Evolutionary conservation across 2,329 filamentous ascomycete genomes (phyloP).

Genomic region (Paecilomyces formosus): DNA sequence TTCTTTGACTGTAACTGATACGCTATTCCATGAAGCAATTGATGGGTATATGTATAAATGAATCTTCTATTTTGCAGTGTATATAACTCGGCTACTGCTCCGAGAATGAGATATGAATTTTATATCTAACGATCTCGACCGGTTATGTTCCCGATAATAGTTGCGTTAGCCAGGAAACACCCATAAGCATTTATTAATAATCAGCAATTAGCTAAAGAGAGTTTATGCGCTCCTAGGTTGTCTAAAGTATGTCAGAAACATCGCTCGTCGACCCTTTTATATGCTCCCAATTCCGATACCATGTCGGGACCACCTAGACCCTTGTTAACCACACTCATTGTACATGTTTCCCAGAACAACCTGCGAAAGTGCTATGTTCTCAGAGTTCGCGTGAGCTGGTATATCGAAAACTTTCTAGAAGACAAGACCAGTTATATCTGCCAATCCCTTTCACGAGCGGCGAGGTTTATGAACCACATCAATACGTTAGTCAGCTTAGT

Average conservation of each 20-base stretch:
- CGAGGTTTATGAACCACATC: too few species aligned
- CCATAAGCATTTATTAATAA: neutral
- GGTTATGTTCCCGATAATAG: neutral
- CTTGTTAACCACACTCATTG: too few species aligned
- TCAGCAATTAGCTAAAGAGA: too few species aligned
- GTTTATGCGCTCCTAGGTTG: too few species aligned
- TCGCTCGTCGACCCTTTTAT: too few species aligned
- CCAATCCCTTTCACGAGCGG: too few species aligned
- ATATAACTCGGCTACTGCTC: neutral
- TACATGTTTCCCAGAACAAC: too few species aligned
- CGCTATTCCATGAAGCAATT: neutral
- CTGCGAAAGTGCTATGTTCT: neutral
- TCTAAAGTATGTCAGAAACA: too few species aligned
- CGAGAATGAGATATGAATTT: neutral
- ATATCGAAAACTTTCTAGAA: too few species aligned
- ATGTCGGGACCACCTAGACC: too few species aligned
- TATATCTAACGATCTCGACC: neutral
- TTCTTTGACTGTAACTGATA: neutral
- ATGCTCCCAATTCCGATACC: too few species aligned
- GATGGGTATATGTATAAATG: neutral
- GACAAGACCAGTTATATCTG: too few species aligned
- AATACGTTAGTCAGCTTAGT: neutral
- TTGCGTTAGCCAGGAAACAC: neutral
- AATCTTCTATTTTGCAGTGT: neutral
- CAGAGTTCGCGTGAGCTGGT: neutral